A percentile compares a stretch with the other conserved stretches of the same genome.
Conservation (phyloP, 2,329 filamentous ascomycete genomes). For the Nothophoma quercina region DNA sequence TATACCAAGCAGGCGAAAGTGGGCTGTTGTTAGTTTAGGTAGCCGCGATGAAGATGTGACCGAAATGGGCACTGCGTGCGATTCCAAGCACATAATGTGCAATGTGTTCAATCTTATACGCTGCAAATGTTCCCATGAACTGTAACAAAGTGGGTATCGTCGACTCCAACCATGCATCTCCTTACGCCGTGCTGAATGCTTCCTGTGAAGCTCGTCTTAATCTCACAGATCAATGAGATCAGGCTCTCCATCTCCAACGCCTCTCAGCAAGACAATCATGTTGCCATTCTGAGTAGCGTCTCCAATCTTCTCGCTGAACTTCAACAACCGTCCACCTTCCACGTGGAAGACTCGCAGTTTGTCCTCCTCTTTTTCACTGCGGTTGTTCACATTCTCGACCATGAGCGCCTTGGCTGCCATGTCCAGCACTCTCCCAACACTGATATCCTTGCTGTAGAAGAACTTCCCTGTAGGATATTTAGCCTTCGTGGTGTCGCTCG, state of each 20-base stretch:
- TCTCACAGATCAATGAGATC: constrained; percentile 68
- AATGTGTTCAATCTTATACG: background rate
- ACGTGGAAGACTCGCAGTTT: constrained; percentile 91
- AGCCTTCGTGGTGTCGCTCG: constrained; percentile 81
- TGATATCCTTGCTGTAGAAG: constrained; percentile 74
- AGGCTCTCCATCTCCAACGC: constrained; percentile 79
- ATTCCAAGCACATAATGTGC: no score
- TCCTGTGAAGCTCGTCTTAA: background rate
- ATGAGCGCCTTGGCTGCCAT: constrained; percentile 78
- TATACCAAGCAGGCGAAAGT: no score
- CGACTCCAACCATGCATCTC: constrained; percentile 2
- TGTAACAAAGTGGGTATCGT: constrained; percentile 23
- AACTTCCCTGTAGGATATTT: constrained; percentile 74
- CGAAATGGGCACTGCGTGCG: no score
- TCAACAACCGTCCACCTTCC: constrained; percentile 83
- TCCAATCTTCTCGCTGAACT: constrained; percentile 87
- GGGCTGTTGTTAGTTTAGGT: no score
- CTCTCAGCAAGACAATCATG: constrained; percentile 86
- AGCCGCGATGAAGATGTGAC: background rate
- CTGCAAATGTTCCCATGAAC: background rate
- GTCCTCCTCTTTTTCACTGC: constrained; percentile 76
- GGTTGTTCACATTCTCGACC: constrained; percentile 84
- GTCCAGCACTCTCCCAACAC: constrained; percentile 83
- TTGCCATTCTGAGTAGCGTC: constrained; percentile 78
- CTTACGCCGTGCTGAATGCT: background rate